phyloP scores from a whole-genome alignment of 108 stramenopile genomes.

The Pseudonitzschia multistriata region DNA sequence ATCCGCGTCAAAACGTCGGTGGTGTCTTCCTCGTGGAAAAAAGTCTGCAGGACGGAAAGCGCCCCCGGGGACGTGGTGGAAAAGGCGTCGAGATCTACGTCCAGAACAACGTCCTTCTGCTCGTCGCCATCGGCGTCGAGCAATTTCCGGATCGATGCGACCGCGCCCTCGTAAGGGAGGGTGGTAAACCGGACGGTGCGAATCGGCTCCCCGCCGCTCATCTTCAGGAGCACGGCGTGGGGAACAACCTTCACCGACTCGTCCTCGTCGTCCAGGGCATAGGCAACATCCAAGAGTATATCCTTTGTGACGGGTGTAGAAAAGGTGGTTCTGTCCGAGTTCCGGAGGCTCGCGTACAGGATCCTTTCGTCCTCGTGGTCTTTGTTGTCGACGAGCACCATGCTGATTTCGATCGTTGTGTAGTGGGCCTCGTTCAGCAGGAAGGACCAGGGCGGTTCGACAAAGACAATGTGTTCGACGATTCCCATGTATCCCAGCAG shows the following conservation, averaged over 20 bases:
- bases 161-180: background rate
- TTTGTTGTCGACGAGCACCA: background rate
- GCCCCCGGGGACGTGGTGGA: conserved; percentile 7
- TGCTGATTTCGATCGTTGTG: background rate
- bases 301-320: background rate
- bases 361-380: background rate
- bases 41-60: background rate
- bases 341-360: background rate
- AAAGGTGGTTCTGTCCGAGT: background rate
- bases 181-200: conserved; percentile 1
- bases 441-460: conserved; percentile 4
- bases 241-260: background rate
- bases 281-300: background rate
- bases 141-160: background rate
- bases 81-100: conserved; percentile 4
- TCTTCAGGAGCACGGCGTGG: background rate
- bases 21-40: background rate
- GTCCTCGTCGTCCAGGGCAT: background rate
- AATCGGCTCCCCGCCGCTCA: background rate
- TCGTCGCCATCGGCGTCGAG: background rate
- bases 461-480: conserved; percentile 10
- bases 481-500: conserved; percentile 4
- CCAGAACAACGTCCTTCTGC: background rate
- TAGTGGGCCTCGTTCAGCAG: background rate
- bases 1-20: background rate